These are phyloP conservation scores for Peronospora destructor DNA, from an alignment of 352 stramenopile species.

Conservation along the genomic window DNA sequence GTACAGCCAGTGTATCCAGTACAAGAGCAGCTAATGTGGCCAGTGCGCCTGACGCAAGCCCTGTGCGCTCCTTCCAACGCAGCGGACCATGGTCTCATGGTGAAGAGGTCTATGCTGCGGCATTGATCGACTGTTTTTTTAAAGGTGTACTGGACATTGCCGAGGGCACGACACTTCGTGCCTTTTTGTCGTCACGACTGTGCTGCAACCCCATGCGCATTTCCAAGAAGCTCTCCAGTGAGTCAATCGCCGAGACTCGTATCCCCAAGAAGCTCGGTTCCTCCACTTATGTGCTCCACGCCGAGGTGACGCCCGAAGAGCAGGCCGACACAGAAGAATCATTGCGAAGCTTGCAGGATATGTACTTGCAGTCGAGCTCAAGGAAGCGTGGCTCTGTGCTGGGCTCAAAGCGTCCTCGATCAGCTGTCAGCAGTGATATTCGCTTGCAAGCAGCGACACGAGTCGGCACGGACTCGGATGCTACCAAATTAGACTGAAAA, in stretches of 20 bases:
- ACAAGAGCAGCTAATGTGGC: conserved; percentile 16
- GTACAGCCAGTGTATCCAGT: conserved; percentile 26
- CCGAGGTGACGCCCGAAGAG: conserved; percentile 29
- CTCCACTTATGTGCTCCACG: conserved; percentile 48
- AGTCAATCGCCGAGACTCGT: conserved; percentile 51
- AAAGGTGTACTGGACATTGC: conserved; percentile 54
- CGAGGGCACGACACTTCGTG: conserved; percentile 58
- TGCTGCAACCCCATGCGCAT: conserved; percentile 72
- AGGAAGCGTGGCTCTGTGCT: conserved; percentile 3
- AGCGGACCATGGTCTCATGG: conserved; percentile 62
- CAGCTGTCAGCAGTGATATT: background rate
- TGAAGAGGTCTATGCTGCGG: conserved; percentile 59
- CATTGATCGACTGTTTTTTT: conserved; percentile 62
- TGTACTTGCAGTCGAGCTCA: conserved; percentile 26
- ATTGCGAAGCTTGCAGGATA: conserved; percentile 33
- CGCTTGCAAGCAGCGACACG: background rate
- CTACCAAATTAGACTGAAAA: conserved; percentile 16
- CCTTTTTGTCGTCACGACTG: conserved; percentile 51
- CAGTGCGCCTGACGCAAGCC: conserved; percentile 23
- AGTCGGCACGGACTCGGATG: conserved; percentile 19
- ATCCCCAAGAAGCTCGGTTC: conserved; percentile 71
- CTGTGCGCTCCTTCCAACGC: conserved; percentile 33
- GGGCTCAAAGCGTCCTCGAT: conserved; percentile 16
- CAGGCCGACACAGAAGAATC: conserved; percentile 30
- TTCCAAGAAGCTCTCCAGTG: conserved; percentile 70